Percentiles rank a stretch among this genome's conserved stretches.
These are phyloP conservation scores for Harringtonia lauricola DNA, from an alignment of 2,329 filamentous ascomycete genomes.

Conservation along the genomic window DNA sequence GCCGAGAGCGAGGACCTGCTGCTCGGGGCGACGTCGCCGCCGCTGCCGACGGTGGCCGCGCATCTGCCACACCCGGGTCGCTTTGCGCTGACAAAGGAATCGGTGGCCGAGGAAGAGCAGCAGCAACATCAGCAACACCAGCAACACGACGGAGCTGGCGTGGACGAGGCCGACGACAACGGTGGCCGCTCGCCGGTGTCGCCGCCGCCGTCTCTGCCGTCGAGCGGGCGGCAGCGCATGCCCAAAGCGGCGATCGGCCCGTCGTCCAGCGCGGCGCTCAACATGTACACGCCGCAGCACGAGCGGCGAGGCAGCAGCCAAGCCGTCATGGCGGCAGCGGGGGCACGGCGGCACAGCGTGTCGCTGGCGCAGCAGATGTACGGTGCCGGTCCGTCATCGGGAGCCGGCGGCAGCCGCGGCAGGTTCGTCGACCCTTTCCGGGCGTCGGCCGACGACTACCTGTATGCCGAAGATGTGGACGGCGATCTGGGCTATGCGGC, in stretches of 20 bases:
- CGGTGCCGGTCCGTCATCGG: slow-evolving; percentile 13
- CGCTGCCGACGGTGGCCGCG: slow-evolving; percentile 23
- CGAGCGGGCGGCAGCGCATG: slow-evolving; percentile 16
- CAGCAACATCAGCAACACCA: too few species aligned
- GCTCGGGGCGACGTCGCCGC: slow-evolving; percentile 46
- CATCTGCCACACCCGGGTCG: slow-evolving; percentile 60
- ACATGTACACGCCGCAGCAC: slow-evolving; percentile 32
- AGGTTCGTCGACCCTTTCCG: slow-evolving; percentile 14
- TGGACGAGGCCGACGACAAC: neutral
- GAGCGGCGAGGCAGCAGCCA: slow-evolving; percentile 44
- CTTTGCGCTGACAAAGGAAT: slow-evolving; percentile 51
- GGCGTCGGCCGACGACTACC: slow-evolving; percentile 10
- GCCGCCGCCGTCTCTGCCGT: slow-evolving; percentile 7
- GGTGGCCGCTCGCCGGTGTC: slow-evolving; percentile 11
- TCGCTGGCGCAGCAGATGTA: slow-evolving; percentile 43
- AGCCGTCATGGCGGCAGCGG: slow-evolving; percentile 33
- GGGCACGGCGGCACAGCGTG: slow-evolving; percentile 34
- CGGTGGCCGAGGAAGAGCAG: slow-evolving; percentile 27
- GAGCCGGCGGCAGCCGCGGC: neutral
- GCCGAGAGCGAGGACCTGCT: slow-evolving; percentile 51
- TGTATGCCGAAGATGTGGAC: slow-evolving; percentile 56
- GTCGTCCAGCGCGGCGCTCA: slow-evolving; percentile 24
- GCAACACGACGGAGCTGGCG: slow-evolving; percentile 7
- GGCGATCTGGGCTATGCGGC: slow-evolving; percentile 92
- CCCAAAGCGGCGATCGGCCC: slow-evolving; percentile 14